Base-by-base conservation (phyloP, 2,329 filamentous ascomycete species). In the Triangularia setosa region DNA sequence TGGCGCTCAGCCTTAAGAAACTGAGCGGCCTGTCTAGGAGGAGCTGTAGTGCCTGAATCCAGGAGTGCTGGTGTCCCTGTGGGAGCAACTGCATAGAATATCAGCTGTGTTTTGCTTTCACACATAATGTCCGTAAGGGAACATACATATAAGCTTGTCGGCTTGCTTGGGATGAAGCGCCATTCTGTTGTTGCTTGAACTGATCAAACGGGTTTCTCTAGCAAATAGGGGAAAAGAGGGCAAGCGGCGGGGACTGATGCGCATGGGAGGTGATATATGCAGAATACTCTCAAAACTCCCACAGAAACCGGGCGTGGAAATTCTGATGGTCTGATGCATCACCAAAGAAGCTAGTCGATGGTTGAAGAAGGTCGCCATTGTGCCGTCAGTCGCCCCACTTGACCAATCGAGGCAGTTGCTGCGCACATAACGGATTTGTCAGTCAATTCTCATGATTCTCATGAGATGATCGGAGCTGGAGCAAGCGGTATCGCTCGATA, bases 1-100 rank as follows among this genome's bases (percentile, higher is more conserved):
- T 76, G 77, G 9, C 48, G 53, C 64, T 76, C 73, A 65, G 74
- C 68, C 75, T 83, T 83, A 58, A 84, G 87, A 81, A 93, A 96
- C 76, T 96, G 92, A 24, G 86, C 86, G 11, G 92, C 92, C 75
- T 90, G 90, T 1, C 81, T 79, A 61, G 84, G 79, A 60, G 80
- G 76, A 67, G 84, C 78, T 68, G 81, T 79, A 40, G 83, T 85
- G 53, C 86, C 86, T 14, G 23, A 25, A 4, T 27, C 52, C 3
- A 90, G 89, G 5, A 89, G 88, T 77, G 91, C 85, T 84, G 67
- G 65, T 7, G 54, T 57, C 25, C 63, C 64, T 23, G 70, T 64
- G 54, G 72, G 67, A 3, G 70, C 65, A 64, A 70, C 69, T 72
- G 60, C 58, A 58, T 16, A 14, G 30, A 27, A n/a, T 52, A 61